These are phyloP conservation scores for Bipolaris zeicola DNA, from an alignment of 2,329 filamentous ascomycete genomes.

Conservation along the genomic window DNA sequence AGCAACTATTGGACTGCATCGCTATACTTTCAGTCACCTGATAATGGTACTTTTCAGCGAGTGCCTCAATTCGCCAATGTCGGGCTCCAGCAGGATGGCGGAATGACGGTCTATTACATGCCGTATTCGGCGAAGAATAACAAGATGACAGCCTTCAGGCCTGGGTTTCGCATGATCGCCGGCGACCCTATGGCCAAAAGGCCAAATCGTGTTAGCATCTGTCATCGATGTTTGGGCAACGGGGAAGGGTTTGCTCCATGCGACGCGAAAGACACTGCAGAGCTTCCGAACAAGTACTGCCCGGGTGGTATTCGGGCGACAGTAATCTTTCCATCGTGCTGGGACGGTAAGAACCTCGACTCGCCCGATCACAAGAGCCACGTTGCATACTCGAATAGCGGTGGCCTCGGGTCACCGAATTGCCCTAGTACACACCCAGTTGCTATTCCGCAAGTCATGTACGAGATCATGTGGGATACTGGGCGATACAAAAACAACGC, in stretches of 20 bases:
- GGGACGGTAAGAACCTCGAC: slow-evolving; percentile 64
- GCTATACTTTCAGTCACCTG: slow-evolving; percentile 40
- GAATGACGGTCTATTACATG: slow-evolving; percentile 71
- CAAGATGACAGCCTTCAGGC: slow-evolving; percentile 19
- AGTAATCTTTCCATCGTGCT: slow-evolving; percentile 75
- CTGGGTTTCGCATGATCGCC: slow-evolving; percentile 39
- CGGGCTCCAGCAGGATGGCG: slow-evolving; percentile 38
- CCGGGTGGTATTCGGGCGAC: slow-evolving; percentile 73
- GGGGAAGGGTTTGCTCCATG: slow-evolving; percentile 29
- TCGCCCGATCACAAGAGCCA: slow-evolving; percentile 65
- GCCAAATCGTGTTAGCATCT: slow-evolving; percentile 39
- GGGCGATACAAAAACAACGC: slow-evolving; percentile 29
- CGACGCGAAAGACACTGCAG: slow-evolving; percentile 31
- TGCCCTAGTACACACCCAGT: slow-evolving; percentile 53
- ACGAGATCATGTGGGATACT: slow-evolving; percentile 56
- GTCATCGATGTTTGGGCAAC: slow-evolving; percentile 35
- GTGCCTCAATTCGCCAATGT: slow-evolving; percentile 40
- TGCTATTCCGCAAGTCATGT: slow-evolving; percentile 54
- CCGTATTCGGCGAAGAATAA: slow-evolving; percentile 65
- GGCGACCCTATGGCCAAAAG: slow-evolving; percentile 30
- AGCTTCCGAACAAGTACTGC: slow-evolving; percentile 71
- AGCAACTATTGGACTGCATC: slow-evolving; percentile 43
- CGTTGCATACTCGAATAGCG: slow-evolving; percentile 63
- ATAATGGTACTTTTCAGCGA: slow-evolving; percentile 42
- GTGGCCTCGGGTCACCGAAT: slow-evolving; percentile 50